Conservation (phyloP, 2,329 filamentous ascomycete genomes). For the Pseudogymnoascus sp. region DNA sequence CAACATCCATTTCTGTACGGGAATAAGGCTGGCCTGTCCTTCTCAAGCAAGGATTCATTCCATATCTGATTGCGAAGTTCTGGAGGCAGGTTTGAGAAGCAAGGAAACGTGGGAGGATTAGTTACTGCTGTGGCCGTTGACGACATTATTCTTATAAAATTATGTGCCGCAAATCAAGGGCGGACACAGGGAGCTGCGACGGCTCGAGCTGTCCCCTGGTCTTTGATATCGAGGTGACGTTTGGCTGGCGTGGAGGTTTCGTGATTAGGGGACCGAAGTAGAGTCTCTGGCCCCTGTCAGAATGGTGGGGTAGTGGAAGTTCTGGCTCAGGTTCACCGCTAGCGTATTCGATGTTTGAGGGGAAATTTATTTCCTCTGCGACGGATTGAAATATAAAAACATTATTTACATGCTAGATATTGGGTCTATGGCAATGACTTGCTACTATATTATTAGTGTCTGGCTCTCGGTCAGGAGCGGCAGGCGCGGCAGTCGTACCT, state of each 20-base stretch:
- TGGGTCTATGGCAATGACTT: neutral
- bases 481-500: neutral
- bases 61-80: neutral
- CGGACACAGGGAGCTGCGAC: neutral
- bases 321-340: neutral
- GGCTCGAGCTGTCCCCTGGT: neutral
- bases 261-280: neutral
- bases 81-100: neutral
- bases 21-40: neutral
- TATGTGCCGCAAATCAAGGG: neutral
- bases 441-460: neutral
- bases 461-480: neutral
- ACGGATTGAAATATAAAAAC: neutral
- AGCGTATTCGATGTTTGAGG: neutral
- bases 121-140: neutral
- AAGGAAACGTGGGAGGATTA: neutral
- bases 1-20: neutral
- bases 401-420: neutral
- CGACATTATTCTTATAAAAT: neutral
- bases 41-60: neutral
- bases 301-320: neutral
- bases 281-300: neutral
- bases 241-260: neutral
- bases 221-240: neutral
- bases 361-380: neutral